These are phyloP conservation scores for Phytophthora idaei DNA, from an alignment of 352 stramenopile species.

Conservation along the genomic window DNA sequence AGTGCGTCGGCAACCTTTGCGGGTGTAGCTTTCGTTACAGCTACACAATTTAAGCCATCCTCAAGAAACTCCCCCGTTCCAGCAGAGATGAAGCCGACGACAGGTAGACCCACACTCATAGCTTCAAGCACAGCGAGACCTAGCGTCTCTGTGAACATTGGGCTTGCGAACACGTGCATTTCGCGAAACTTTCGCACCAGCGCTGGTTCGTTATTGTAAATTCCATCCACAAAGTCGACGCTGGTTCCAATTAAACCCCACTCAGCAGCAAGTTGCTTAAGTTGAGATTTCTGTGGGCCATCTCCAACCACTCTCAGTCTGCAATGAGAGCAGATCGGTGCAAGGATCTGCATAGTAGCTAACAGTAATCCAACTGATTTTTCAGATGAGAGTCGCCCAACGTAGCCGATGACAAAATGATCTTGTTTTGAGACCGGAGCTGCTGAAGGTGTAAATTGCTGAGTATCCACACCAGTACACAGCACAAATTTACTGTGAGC, in stretches of 20 bases:
- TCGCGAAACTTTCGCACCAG: constrained; percentile 39
- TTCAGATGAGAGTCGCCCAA: constrained; percentile 51
- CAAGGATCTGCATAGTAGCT: constrained; percentile 34
- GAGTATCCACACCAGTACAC: constrained; percentile 48
- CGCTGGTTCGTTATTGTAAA: constrained; percentile 44
- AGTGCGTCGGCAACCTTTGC: constrained; percentile 36
- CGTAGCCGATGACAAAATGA: constrained; percentile 51
- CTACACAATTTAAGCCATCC: constrained; percentile 49
- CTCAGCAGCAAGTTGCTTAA: constrained; percentile 33
- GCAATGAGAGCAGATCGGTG: constrained; percentile 25
- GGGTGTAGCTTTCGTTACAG: constrained; percentile 39
- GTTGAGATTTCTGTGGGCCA: constrained; percentile 34
- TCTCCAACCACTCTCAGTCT: constrained; percentile 47
- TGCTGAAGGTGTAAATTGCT: constrained; percentile 39
- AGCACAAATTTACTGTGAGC: constrained; percentile 38
- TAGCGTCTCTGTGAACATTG: constrained; percentile 56
- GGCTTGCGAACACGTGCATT: constrained; percentile 51
- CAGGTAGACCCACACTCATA: constrained; percentile 58
- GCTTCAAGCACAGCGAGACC: constrained; percentile 61
- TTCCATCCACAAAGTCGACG: constrained; percentile 51
- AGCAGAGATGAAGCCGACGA: constrained; percentile 54
- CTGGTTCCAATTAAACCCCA: constrained; percentile 36
- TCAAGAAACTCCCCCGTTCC: constrained; percentile 55
- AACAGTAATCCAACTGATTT: constrained; percentile 58
- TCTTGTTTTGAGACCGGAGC: neutral